Base-by-base conservation (phyloP, 1,139 yeast genomes). In the Fermentozyma sake region DNA sequence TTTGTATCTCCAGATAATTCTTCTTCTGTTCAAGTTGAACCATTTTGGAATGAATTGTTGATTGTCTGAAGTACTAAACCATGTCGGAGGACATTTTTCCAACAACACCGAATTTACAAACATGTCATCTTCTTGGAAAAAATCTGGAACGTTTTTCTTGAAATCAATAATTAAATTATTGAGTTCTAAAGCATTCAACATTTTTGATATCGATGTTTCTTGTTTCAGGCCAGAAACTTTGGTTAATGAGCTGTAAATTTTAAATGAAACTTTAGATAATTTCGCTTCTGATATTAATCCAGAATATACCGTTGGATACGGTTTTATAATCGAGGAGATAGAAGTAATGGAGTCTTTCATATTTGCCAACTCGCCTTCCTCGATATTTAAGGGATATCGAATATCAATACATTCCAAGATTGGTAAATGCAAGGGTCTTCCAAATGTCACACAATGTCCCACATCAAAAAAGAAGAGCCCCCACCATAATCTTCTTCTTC, bases 321-420 rank as follows among this genome's bases (percentile, higher is more conserved):
- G 20, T 12, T 10, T n/a, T 6, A 9, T 9, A 11, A 18, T 12
- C 6, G 20, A 6, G 3, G 12, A 4, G 3, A 12, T 9, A 11
- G 20, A 10, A n/a, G n/a, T n/a, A n/a, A n/a, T n/a, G n/a, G n/a
- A n/a, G n/a, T n/a, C n/a, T n/a, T n/a, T n/a, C n/a, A n/a, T n/a
- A n/a, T n/a, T n/a, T n/a, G n/a, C n/a, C 20, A 18, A 18, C 12
- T 12, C 12, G 12, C 12, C 6, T 6, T 18, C 20, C 20, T 10
- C 12, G 7, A 18, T 18, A 12, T 18, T 18, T 12, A 18, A 10
- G 10, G 20, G 20, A 7, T 10, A n/a, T 4, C 12, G 10, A 12
- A 12, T 18, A 7, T 18, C 20, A 12, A 18, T 18, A 9, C 20
- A 18, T n/a, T n/a, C n/a, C n/a, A n/a, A n/a, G n/a, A n/a, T n/a